phyloP scores from a whole-genome alignment of 345 rosid species.

The Hibiscus mutabilis region DNA sequence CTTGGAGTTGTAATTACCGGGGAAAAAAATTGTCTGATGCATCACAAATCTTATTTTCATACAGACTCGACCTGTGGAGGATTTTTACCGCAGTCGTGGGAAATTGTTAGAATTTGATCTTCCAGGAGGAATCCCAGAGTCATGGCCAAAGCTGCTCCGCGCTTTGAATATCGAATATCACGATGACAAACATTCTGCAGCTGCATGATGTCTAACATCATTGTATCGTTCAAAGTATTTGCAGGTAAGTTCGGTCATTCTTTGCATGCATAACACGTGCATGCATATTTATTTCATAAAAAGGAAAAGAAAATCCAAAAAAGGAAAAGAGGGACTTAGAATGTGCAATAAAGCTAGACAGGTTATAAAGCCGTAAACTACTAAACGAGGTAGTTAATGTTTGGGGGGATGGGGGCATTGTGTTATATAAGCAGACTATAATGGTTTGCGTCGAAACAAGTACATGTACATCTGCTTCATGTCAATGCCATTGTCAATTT shows the following conservation, averaged over 20 bases:
- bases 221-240: conserved; percentile 6
- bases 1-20: not conserved
- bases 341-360: conserved; percentile 8
- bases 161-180: conserved; percentile 74
- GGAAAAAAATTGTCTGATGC: not conserved
- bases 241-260: conserved; percentile 44
- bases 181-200: conserved; percentile 50
- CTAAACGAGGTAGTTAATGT: not conserved
- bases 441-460: not conserved
- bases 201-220: conserved; percentile 35
- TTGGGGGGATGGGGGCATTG: not conserved
- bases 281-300: conserved; percentile 25
- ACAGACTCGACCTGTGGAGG: conserved; percentile 90
- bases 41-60: conserved; percentile 12
- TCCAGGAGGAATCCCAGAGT: conserved; percentile 96
- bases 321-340: not conserved
- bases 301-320: not conserved
- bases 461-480: not conserved
- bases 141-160: conserved; percentile 89
- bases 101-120: conserved; percentile 81
- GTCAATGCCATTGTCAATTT: not conserved
- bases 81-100: conserved; percentile 70
- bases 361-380: conserved; percentile 2
- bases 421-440: not conserved
- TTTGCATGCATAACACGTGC: conserved; percentile 37